Percentiles rank a stretch among this genome's conserved stretches.
Conservation (phyloP, 2,329 filamentous ascomycete genomes). For the Aspergillus tanneri region DNA sequence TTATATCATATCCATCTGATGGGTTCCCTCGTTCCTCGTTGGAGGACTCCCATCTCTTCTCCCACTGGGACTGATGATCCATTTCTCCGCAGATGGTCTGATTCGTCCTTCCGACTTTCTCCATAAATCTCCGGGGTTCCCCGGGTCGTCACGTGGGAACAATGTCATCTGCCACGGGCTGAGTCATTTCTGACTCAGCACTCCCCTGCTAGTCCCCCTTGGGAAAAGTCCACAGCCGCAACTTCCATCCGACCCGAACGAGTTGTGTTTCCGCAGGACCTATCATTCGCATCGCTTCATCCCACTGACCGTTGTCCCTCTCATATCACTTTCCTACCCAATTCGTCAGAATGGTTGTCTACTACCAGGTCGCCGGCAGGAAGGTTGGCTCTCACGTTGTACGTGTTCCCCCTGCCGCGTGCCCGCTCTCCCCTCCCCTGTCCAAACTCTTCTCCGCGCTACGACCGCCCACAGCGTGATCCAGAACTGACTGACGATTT, state of each 20-base stretch:
- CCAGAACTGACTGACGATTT: slow-evolving; percentile 18
- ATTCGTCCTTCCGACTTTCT: too few species aligned
- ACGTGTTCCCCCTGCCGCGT: slow-evolving; percentile 33
- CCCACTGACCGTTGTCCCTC: slow-evolving; percentile 17
- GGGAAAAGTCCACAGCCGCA: slow-evolving; percentile 14
- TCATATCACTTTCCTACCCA: slow-evolving; percentile 21
- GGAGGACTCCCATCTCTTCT: too few species aligned
- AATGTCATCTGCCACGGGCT: too few species aligned
- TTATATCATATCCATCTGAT: not conserved
- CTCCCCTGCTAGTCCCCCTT: slow-evolving; percentile 8
- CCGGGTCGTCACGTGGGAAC: slow-evolving; percentile 3
- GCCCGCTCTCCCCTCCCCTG: slow-evolving; percentile 5
- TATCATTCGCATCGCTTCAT: slow-evolving; percentile 30
- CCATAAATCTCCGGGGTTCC: too few species aligned
- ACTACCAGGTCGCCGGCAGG: slow-evolving; percentile 53
- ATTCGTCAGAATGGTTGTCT: slow-evolving; percentile 50
- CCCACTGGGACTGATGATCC: too few species aligned
- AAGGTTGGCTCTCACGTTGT: slow-evolving; percentile 55
- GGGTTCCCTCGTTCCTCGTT: too few species aligned
- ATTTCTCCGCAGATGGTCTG: too few species aligned
- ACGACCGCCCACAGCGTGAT: not conserved
- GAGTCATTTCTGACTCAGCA: slow-evolving; percentile 13
- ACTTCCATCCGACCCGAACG: slow-evolving; percentile 20
- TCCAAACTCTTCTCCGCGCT: slow-evolving; percentile 23
- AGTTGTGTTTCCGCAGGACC: slow-evolving; percentile 20